phyloP scores from a whole-genome alignment of 257 asterid species.

The Salvia hispanica region DNA sequence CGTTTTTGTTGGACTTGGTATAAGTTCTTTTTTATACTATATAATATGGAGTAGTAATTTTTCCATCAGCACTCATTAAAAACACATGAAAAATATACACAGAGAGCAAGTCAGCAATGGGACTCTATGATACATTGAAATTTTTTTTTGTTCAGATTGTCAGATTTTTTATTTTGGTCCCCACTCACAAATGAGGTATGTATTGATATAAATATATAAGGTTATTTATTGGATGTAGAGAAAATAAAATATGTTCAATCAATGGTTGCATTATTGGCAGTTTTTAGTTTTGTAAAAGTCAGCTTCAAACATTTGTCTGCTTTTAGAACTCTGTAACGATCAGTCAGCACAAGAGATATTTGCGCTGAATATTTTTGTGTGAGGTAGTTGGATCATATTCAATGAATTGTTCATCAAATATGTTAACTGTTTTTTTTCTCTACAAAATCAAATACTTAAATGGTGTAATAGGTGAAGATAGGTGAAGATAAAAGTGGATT shows the following conservation, averaged over 20 bases:
- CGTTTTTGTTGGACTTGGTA: constrained; percentile 10
- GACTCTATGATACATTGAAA: not conserved
- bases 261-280: too few species aligned
- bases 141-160: not conserved
- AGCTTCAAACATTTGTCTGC: constrained; percentile 11
- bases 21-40: not conserved
- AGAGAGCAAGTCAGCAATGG: too few species aligned
- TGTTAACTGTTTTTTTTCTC: too few species aligned
- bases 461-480: too few species aligned
- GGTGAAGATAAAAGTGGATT: too few species aligned
- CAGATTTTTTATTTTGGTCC: not conserved
- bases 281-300: not conserved
- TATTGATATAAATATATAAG: not conserved
- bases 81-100: constrained; percentile 8
- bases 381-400: too few species aligned
- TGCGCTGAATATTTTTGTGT: not conserved
- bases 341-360: not conserved
- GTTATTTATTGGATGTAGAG: too few species aligned
- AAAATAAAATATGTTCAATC: too few species aligned
- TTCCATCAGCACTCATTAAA: not conserved
- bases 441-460: too few species aligned
- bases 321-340: not conserved
- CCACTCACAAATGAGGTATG: not conserved
- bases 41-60: not conserved
- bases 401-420: too few species aligned